These are phyloP conservation scores for Magnolia changhungtana DNA, from an alignment of 164 flowering plant genomes.

Conservation along the genomic window DNA sequence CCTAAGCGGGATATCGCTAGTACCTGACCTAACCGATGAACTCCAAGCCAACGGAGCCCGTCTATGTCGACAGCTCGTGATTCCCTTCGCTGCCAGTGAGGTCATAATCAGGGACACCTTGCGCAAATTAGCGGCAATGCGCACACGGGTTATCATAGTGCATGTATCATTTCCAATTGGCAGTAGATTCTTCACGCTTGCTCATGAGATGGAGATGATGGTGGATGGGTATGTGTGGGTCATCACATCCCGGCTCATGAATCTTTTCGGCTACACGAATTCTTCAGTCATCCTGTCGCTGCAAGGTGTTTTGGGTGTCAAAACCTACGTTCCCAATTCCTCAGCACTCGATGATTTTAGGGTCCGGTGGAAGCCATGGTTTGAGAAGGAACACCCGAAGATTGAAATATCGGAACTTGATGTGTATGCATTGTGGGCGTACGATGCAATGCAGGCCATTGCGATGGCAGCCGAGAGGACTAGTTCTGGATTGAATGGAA, in stretches of 20 bases:
- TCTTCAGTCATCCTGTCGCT: slow-evolving; percentile 9
- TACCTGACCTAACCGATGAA: slow-evolving; percentile 9
- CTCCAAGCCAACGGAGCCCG: slow-evolving; percentile 19
- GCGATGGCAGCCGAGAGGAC: slow-evolving; percentile 35
- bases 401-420: not conserved
- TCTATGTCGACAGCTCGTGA: slow-evolving; percentile 15
- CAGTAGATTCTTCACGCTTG: slow-evolving; percentile 14
- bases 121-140: slow-evolving; percentile 14
- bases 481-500: not conserved
- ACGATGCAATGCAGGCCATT: slow-evolving; percentile 38
- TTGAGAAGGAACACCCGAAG: slow-evolving; percentile 2
- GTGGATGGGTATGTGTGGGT: slow-evolving; percentile 16
- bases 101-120: slow-evolving; percentile 14
- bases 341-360: slow-evolving; percentile 10
- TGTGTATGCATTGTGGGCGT: slow-evolving; percentile 42
- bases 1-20: not conserved
- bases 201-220: slow-evolving; percentile 15
- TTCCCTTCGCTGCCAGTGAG: slow-evolving; percentile 5
- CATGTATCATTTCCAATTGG: slow-evolving; percentile 17
- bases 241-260: not conserved
- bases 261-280: not conserved
- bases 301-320: slow-evolving; percentile 9
- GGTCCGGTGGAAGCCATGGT: slow-evolving; percentile 9
- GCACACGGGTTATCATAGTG: slow-evolving; percentile 30
- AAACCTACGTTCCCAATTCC: slow-evolving; percentile 14